Conservation (phyloP, 176 grass and related monocot species). For the Saccharum spontaneum region DNA sequence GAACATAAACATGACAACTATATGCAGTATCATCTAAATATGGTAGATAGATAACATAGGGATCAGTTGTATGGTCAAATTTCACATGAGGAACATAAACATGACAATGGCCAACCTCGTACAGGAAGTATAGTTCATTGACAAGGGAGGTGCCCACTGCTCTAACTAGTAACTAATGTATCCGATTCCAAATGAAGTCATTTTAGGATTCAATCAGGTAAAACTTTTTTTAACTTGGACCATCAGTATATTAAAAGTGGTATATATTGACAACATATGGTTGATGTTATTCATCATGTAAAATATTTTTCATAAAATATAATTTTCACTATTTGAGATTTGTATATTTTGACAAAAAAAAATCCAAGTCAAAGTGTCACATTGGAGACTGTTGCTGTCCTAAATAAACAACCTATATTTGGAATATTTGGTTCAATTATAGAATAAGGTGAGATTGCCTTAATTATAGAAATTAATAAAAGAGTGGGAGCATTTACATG, state of each 20-base stretch:
- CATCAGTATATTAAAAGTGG: not conserved
- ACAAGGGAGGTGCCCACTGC: not conserved
- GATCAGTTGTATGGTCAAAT: not conserved
- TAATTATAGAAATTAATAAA: not conserved
- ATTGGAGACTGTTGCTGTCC: not conserved
- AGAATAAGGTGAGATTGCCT: not conserved
- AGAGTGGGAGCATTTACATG: not conserved
- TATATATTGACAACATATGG: not conserved
- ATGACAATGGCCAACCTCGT: not conserved
- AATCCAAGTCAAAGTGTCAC: not conserved
- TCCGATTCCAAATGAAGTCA: not conserved
- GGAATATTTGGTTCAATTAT: not conserved
- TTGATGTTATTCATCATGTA: not conserved
- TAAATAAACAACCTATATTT: not conserved
- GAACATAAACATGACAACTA: not conserved
- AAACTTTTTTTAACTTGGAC: not conserved
- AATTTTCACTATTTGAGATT: not conserved
- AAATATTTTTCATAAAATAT: too few relatives aligned
- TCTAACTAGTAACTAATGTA: not conserved
- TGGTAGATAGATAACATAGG: not conserved
- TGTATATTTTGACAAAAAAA: not conserved
- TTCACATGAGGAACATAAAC: conserved; percentile 5
- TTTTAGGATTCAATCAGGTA: not conserved
- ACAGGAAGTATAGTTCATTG: not conserved
- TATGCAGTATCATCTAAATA: not conserved